These are phyloP conservation scores for Tolypocladium tropicale DNA, from an alignment of 2,329 filamentous ascomycete species.

Conservation along the genomic window DNA sequence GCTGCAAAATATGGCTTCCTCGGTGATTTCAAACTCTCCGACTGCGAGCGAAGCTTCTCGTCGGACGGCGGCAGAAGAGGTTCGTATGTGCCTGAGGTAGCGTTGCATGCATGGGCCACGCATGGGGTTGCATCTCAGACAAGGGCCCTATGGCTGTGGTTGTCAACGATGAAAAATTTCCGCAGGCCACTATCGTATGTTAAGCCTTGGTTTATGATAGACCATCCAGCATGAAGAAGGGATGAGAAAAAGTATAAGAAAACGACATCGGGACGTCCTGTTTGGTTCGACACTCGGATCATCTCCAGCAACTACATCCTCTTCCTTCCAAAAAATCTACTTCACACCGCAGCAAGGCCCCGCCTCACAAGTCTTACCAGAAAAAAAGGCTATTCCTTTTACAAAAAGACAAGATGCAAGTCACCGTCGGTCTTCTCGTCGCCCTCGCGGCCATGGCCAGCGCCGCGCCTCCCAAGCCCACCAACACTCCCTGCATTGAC, in stretches of 20 bases:
- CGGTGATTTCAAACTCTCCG: neutral
- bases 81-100: neutral
- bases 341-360: neutral
- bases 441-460: neutral
- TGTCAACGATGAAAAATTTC: neutral
- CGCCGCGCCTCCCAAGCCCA: neutral
- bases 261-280: neutral
- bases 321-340: neutral
- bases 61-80: neutral
- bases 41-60: neutral
- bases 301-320: neutral
- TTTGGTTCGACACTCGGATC: neutral
- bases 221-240: neutral
- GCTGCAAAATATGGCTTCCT: neutral
- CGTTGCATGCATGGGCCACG: slow-evolving; percentile 2
- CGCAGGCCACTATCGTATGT: neutral
- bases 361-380: too few species aligned
- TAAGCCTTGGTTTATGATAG: too few species aligned
- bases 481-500: neutral
- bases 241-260: neutral
- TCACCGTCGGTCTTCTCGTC: neutral
- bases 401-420: neutral
- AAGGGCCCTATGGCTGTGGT: too few species aligned
- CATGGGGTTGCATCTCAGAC: slow-evolving; percentile 1
- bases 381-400: too few species aligned